Conservation (phyloP, 164 flowering plant genomes). For the Kalanchoe fedtschenkoi region DNA sequence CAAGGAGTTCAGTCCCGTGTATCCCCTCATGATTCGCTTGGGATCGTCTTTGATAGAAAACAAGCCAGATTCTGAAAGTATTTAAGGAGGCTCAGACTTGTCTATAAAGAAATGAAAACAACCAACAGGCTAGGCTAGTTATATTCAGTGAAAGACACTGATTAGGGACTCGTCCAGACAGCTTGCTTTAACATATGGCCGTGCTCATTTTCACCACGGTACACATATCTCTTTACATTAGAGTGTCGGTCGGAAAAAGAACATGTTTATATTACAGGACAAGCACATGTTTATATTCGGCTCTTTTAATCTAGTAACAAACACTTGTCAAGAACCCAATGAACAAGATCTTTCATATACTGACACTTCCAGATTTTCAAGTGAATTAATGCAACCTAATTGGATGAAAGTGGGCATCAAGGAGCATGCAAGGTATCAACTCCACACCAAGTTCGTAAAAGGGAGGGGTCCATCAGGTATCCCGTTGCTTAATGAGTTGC, state of each 20-base stretch:
- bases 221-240: neutral
- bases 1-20: constrained; percentile 86
- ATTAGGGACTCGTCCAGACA: neutral
- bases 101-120: neutral
- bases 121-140: neutral
- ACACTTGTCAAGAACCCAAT: no score
- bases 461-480: no score
- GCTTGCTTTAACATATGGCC: neutral
- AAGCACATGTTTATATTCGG: no score
- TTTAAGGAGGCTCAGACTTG: neutral
- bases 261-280: neutral
- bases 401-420: no score
- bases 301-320: no score
- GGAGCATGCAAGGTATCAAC: no score
- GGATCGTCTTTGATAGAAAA: constrained; percentile 65
- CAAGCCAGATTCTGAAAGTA: neutral
- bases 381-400: no score
- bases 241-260: neutral
- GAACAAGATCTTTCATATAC: neutral
- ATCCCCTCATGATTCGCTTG: constrained; percentile 72
- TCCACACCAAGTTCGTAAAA: no score
- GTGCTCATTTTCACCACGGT: no score
- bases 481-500: no score
- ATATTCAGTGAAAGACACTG: neutral
- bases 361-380: neutral